Base-by-base conservation (phyloP, 2,329 filamentous ascomycete genomes). In the Trichophyton rubrum region DNA sequence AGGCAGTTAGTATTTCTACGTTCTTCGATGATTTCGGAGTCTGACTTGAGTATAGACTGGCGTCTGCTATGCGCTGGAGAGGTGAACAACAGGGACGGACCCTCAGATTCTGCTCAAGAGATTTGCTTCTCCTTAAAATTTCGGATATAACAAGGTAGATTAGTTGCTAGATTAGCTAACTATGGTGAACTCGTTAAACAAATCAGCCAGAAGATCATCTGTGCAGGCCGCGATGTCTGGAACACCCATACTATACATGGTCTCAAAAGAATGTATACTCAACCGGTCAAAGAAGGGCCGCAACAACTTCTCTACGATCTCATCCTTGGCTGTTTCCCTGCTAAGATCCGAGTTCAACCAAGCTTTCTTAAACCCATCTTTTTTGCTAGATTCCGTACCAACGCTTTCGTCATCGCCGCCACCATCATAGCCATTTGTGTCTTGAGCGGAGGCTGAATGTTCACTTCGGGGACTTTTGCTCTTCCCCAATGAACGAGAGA, bases 241-340 rank as follows among this genome's bases (percentile, higher is more conserved):
- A 47, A 73, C 73, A 40, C 84, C 85, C 85, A 96, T 91, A 15
- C 87, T 85, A 72, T 99, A 99, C 60, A 88, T 92, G 63, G 86
- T 88, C 77, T 99, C 93, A 74, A 96, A 99, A 0, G 89, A 87
- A 71, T 86, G 89, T 68, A 99, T 96, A 71, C 91, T 96, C 64
- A 99, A 76, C 70, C 95, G 88, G 13, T 87, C 87, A 70, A 97
- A 90, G 75, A 96, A 97, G 0, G 92, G 92, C 66, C 88, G 80
- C 64, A 97, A 74, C 11, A 96, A 82, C 70, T 87, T 87, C 62
- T 85, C 84, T 3, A 93, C 82, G 61, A 97, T 77, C 65, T 84
- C 82, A 30, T 81, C 76, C 64, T 78, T 79, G 3, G 78, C 74
- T 64, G 81, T 78, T 35, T 80, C 79, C 59, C 80, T 77, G 60